Evolutionary conservation across 495 filamentous ascomycete genomes (phyloP), one percentile per base, ranked within the genome.

Genomic region (Neurospora terricola): DNA sequence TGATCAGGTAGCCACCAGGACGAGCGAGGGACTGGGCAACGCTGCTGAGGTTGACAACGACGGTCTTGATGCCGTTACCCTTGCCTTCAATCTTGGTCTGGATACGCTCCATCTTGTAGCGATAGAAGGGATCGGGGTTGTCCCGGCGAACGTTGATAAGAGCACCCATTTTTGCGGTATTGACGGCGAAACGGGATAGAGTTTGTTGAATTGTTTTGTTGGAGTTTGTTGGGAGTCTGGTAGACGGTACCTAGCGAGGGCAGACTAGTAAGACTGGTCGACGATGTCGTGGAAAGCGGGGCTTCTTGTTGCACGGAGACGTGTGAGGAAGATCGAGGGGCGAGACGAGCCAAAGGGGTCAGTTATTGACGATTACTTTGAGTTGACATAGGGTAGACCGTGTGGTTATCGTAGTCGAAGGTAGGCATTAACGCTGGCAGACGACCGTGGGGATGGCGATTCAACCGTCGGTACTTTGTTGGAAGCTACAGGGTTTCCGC

Each of bases 41-140:
- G 82, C 94, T 96, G 89, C 91, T 93, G 78, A 99, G 83, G 84
- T 99, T 99, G 89, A 96, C 94, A 78, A 99, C 91, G 80, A 97
- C 93, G 77, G 93, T 96, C 87, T 96, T 96, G 91, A 96, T 96
- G 75, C 93, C 93, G 83, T 99, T 99, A 73, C 96, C 96, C 85
- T 99, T 99, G 83, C 96, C 96, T 85, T 99, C 96, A 79, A 99
- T 96, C 89, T 99, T 99, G 83, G 96, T 97, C 88, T 94, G 93
- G 80, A 99, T 87, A 75, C 88, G 90, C 86, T 99, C 96, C 96
- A 99, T 99, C 89, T 99, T 99, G 90, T 99, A 99, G 84, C 96
- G 96, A 85, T 99, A 99, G 91, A 98, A 99, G 83, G 93, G 92
- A 86, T 99, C 96, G 86, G 90, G 91, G 85, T 97, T 90, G 93